A percentile compares a stretch with the other conserved stretches of the same genome.
Evolutionary conservation across 352 stramenopile genomes (phyloP).

Genomic region (Phytophthora sp.): DNA sequence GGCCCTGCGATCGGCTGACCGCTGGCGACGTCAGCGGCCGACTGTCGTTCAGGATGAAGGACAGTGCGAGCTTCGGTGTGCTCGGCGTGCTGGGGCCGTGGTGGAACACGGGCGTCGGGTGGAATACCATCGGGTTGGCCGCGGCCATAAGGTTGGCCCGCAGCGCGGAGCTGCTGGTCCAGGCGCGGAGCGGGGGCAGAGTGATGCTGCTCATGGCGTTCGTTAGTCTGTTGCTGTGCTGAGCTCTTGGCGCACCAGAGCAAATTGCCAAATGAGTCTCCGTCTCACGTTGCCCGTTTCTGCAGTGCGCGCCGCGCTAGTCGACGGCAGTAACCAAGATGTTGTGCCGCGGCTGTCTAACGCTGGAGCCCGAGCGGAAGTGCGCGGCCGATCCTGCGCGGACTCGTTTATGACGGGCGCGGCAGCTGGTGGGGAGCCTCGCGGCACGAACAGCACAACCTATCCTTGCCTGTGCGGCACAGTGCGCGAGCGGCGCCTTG

Average conservation of each 20-base stretch:
- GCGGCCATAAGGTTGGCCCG: conserved; percentile 4
- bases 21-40: conserved; percentile 12
- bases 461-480: too few species aligned
- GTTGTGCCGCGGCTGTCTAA: conserved; percentile 22
- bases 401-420: too few species aligned
- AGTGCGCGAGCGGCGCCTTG: too few species aligned
- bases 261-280: conserved; percentile 17
- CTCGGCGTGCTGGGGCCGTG: background rate
- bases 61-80: conserved; percentile 25
- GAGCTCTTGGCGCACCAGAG: background rate
- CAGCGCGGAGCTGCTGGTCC: conserved; percentile 11
- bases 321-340: conserved; percentile 26
- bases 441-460: conserved; percentile 31
- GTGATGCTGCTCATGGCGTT: conserved; percentile 13
- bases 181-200: conserved; percentile 12
- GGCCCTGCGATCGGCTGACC: too few species aligned
- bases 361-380: background rate
- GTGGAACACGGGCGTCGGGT: conserved; percentile 2
- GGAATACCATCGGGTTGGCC: conserved; percentile 10
- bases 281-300: conserved; percentile 15
- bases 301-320: conserved; percentile 2
- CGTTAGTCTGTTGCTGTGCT: background rate
- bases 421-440: conserved; percentile 13
- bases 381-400: conserved; percentile 15
- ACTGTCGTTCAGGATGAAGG: conserved; percentile 32